These are phyloP conservation scores for Ceratobasidium sp. DNA, from an alignment of 1,284 basidiomycete genomes.

Conservation along the genomic window DNA sequence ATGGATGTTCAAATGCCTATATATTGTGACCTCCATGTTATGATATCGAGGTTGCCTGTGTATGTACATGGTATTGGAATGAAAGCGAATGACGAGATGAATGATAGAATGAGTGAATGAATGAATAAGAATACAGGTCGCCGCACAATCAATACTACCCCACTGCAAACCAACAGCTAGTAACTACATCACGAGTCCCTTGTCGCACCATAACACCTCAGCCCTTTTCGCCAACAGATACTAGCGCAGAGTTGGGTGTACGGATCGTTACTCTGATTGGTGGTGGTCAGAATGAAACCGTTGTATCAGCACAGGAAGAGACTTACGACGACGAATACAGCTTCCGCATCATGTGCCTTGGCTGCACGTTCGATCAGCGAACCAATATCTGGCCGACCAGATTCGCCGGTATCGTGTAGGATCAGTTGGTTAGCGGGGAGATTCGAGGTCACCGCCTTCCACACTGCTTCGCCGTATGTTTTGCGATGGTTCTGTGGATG, in stretches of 20 bases:
- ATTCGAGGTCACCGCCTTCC: constrained; percentile 41
- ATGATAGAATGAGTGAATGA: neutral
- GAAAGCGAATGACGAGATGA: neutral
- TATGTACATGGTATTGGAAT: neutral
- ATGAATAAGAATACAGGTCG: neutral
- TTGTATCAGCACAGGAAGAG: neutral
- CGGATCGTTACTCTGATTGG: constrained; percentile 28
- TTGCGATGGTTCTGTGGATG: constrained; percentile 36
- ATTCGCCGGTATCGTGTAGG: constrained; percentile 40
- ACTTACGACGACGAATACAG: constrained; percentile 20
- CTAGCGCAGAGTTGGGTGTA: constrained; percentile 28
- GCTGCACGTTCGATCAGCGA: constrained; percentile 26
- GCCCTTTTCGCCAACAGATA: constrained; percentile 41
- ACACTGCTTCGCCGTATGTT: constrained; percentile 40
- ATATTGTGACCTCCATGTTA: no score
- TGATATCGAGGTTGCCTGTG: neutral
- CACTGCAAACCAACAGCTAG: neutral
- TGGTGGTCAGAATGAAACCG: neutral
- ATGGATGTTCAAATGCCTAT: no score
- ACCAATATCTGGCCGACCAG: constrained; percentile 32
- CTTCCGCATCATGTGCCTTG: constrained; percentile 41
- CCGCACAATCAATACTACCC: neutral
- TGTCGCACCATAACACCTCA: constrained; percentile 41
- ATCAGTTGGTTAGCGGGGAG: constrained; percentile 34
- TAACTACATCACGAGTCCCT: constrained; percentile 16